Base-by-base conservation (phyloP, 352 stramenopile species). In the Phytophthora multivora region DNA sequence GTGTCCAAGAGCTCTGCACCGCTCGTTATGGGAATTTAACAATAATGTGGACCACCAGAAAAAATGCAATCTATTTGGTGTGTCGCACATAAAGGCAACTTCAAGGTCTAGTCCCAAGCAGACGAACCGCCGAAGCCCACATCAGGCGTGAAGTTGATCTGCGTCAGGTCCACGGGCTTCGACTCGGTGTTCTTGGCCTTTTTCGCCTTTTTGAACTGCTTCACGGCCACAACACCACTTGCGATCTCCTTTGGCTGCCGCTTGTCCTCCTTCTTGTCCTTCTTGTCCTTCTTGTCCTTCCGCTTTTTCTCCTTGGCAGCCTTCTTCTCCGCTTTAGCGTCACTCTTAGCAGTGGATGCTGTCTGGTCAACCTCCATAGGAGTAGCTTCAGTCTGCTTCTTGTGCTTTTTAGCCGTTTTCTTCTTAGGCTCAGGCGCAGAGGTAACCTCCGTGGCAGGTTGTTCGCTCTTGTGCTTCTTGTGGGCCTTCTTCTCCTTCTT, bases 171-270 rank as follows among this genome's bases (percentile, higher is more conserved):
- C 12, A 94, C 65, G 0, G 47, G 39, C 35, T 66, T 75, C 21
- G 36, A 47, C 16, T 69, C 50, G 5, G 38, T 36, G 3, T 30
- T 63, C 46, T 81, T 86, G 43, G 21, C 31, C 54, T 81, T 78
- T 51, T 80, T 88, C 7, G 66, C 11, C 52, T 90, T 93, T 55
- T 90, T 94, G 49, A 92, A 83, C 48, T 92, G 75, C 65, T 92
- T 91, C 13, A 91, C 73, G 25, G 81, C 79, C 41, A 94, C 57
- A 15, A 92, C 86, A 15, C 86, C 86, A 50, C 86, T 94, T 3
- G 79, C 83, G 23, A 83, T 71, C 36, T 89, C 80, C 80, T 86
- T 90, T 16, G 79, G 63, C 57, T 83, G 64, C 7, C 72, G 70
- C 59, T 79, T 30, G 31, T 85, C 74, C 41, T 74, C 65, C 43